Evolutionary conservation across 164 flowering plant species (phyloP).

Genomic region (Paratinospora sagittata): DNA sequence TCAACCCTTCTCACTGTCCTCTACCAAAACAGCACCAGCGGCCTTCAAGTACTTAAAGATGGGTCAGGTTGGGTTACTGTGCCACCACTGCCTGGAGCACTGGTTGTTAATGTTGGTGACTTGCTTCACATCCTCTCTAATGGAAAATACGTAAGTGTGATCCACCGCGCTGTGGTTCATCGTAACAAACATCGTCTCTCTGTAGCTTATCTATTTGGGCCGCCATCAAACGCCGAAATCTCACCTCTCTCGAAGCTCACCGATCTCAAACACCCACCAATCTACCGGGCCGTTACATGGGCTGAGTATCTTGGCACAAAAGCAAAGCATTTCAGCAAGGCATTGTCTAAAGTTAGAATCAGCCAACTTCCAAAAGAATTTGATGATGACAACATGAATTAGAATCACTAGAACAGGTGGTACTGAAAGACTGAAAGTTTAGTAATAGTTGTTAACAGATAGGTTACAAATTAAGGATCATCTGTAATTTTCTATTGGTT

Average conservation of each 20-base stretch:
- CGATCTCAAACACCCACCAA: slow-evolving; percentile 35
- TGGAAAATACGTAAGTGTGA: slow-evolving; percentile 41
- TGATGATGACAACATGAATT: not conserved
- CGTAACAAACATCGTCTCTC: slow-evolving; percentile 38
- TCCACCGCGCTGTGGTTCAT: slow-evolving; percentile 63
- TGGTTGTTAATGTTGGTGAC: slow-evolving; percentile 77
- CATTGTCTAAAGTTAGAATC: slow-evolving; percentile 44
- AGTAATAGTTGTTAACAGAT: too few species aligned
- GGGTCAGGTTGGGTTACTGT: slow-evolving; percentile 68
- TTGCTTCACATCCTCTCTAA: slow-evolving; percentile 86
- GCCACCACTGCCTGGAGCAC: slow-evolving; percentile 53
- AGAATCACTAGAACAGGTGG: not conserved
- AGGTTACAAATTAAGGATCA: not conserved
- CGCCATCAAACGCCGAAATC: slow-evolving; percentile 35
- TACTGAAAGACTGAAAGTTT: too few species aligned
- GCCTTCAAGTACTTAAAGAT: slow-evolving; percentile 61
- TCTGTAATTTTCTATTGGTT: slow-evolving; percentile 2
- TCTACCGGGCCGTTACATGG: slow-evolving; percentile 68
- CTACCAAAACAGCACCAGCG: slow-evolving; percentile 66
- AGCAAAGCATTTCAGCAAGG: slow-evolving; percentile 66
- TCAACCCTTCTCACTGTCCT: slow-evolving; percentile 80
- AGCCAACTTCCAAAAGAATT: not conserved
- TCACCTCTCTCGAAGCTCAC: slow-evolving; percentile 46
- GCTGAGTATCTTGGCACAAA: slow-evolving; percentile 68
- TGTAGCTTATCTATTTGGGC: slow-evolving; percentile 54